Evolutionary conservation across 2,329 filamentous ascomycete species (phyloP), one percentile per base, ranked within the genome.

Genomic region (Fusarium nisikadoi): DNA sequence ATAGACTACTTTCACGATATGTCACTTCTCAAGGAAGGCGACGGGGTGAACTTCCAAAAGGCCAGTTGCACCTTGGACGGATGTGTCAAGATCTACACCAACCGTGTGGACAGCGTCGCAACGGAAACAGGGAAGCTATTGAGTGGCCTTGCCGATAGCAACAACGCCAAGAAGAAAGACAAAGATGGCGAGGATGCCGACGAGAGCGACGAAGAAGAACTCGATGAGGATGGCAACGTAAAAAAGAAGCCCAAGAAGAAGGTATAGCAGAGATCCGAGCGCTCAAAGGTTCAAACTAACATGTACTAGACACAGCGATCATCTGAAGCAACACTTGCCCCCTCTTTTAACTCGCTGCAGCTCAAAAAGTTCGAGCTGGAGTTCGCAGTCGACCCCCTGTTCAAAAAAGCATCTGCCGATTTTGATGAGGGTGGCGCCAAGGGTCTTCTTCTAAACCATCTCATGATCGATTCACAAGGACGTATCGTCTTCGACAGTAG

Each of bases 1-100:
- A 99, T 99, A 80, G 96, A 99, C 82, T 99, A 99, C 83, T 99
- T 99, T 79, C 95, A 99, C 82, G 96, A 99, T 79, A 98, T 99
- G 96, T 97, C 94, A 3, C 85, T 99, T 46, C 86, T 99, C 52
- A 97, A 97, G 80, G 96, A 99, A 79, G 96, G 96, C 35, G 94
- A 99, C 72, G 93, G 95, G 19, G 95, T 99, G 82, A 99, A 99
- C 81, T 99, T 99, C 77, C 96, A 99, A 80, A 97, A 97, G 81
- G 96, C 96, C 65, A 98, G 95, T 83, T 98, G 94, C 83, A 99
- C 96, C 0, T 87, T 99, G 23, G 96, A 99, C 80, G 96, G 96
- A 25, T 99, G 96, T 80, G 96, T 99, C 79, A 99, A 99, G 85
- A 98, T 99, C 78, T 99, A 99, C 82, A 99, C 96, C 5, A 98